These are phyloP conservation scores for Pseudocercospora ulei DNA, from an alignment of 2,329 filamentous ascomycete species.

Conservation along the genomic window DNA sequence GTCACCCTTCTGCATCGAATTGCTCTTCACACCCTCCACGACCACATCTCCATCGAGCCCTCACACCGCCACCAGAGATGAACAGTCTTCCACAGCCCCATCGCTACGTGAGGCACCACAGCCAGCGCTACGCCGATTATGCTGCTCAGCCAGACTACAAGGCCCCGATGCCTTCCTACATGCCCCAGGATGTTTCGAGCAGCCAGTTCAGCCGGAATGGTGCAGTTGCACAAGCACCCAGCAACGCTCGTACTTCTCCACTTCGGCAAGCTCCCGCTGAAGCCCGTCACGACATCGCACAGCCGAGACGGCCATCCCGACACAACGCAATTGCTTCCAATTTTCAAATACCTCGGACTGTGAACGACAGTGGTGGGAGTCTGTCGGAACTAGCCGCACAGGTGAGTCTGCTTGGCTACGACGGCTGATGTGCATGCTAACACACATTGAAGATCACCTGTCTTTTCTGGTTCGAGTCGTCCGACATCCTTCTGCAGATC, in stretches of 20 bases:
- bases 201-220: constrained; percentile 11
- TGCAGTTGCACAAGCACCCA: constrained; percentile 9
- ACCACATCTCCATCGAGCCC: constrained; percentile 23
- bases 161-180: constrained; percentile 22
- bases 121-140: constrained; percentile 24
- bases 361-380: constrained; percentile 65
- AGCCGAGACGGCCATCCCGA: constrained; percentile 25
- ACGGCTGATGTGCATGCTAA: no score
- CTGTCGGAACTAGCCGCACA: constrained; percentile 75
- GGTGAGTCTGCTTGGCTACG: constrained; percentile 50
- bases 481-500: constrained; percentile 65
- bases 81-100: constrained; percentile 24
- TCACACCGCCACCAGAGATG: constrained; percentile 36
- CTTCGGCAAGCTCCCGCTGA: constrained; percentile 15
- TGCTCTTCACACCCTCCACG: constrained; percentile 21
- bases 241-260: constrained; percentile 23
- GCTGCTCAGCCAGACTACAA: constrained; percentile 21
- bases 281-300: constrained; percentile 11
- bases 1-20: constrained; percentile 16
- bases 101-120: constrained; percentile 26
- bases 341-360: constrained; percentile 63
- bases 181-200: constrained; percentile 16
- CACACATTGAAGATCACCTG: constrained; percentile 65
- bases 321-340: constrained; percentile 40
- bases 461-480: constrained; percentile 93